Evolutionary conservation across 2,329 filamentous ascomycete species (phyloP).

Genomic region (Colletotrichum agaves): DNA sequence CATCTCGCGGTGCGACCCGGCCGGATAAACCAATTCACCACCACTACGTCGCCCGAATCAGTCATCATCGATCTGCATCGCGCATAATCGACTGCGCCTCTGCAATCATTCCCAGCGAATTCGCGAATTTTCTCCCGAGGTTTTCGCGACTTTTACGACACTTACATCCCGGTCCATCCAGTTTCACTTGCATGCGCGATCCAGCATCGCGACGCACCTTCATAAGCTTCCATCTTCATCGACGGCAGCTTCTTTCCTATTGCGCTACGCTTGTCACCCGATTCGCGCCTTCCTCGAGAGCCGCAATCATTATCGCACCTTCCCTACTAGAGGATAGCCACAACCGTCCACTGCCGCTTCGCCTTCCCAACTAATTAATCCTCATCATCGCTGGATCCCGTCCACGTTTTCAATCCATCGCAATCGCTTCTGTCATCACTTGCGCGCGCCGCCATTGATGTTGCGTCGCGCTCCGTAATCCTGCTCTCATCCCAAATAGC

Average conservation of each 20-base stretch:
- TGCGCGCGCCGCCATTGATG: conserved; percentile 47
- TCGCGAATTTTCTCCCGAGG: not conserved
- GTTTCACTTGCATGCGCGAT: conserved; percentile 8
- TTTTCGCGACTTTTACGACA: not conserved
- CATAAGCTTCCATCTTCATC: conserved; percentile 5
- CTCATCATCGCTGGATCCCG: not conserved
- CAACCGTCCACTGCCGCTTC: not conserved
- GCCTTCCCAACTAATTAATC: not conserved
- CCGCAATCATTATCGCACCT: not conserved
- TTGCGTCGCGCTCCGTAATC: conserved; percentile 47
- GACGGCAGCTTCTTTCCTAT: conserved; percentile 14
- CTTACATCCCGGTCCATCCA: conserved; percentile 5
- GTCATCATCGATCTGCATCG: conserved; percentile 9
- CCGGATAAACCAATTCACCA: conserved; percentile 28
- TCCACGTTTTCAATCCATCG: not conserved
- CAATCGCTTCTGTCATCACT: not conserved
- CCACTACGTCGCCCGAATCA: conserved; percentile 6
- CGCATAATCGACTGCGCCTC: conserved; percentile 9
- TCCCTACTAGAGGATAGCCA: not conserved
- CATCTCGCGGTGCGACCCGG: conserved; percentile 15
- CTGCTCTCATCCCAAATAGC: conserved; percentile 45
- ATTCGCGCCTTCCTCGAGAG: not conserved
- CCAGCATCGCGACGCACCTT: conserved; percentile 16
- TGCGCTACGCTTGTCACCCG: not conserved
- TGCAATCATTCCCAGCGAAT: conserved; percentile 11